Evolutionary conservation across 1,284 basidiomycete species (phyloP), one percentile per base, ranked within the genome.

Genomic region (Papiliotrema nemorosa): DNA sequence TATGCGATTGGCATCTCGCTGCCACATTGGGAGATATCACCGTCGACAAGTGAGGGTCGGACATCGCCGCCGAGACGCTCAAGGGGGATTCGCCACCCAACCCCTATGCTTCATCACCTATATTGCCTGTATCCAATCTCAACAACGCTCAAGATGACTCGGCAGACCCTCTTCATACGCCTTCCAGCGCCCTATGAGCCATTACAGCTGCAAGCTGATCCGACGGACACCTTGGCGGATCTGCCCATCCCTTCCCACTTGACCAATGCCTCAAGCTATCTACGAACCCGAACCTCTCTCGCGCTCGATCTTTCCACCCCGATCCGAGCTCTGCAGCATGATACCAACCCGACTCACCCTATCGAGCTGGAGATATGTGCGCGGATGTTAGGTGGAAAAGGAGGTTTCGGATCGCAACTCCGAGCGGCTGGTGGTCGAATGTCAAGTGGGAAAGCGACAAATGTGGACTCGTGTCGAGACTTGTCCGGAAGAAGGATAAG

Each of bases 361-460:
- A 56, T 70, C 45, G 58, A 59, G 21, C 37, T 78, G 29, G 54
- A 70, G 22, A 55, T 78, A n/a, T 62, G 70, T 12, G 63, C 75
- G 13, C 57, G 85, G 27, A 70, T 94, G 10, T 79, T 80, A 10
- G 94, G 94, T 54, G 96, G 96, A 42, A 98, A 98, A 75, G 94
- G 96, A 67, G 94, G 94, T 45, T 98, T 99, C 69, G 94, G 96
- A 7, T 88, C 87, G 22, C 92, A 97, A 79, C 80, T 99, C 57
- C 84, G 94, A 69, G 94, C 96, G 0, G 92, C 93, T 20, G 94
- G 94, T 60, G 94, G 94, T 9, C 84, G 93, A 37, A 99, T 99
- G 96, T 91, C 88, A 64, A 88, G 86, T 60, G 86, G 91, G 77
- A 94, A 93, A 80, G 90, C 88, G 34, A 89, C 80, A 67, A 97